Conservation (phyloP, 2,329 filamentous ascomycete species). For the Aspergillus eucalypticola region DNA sequence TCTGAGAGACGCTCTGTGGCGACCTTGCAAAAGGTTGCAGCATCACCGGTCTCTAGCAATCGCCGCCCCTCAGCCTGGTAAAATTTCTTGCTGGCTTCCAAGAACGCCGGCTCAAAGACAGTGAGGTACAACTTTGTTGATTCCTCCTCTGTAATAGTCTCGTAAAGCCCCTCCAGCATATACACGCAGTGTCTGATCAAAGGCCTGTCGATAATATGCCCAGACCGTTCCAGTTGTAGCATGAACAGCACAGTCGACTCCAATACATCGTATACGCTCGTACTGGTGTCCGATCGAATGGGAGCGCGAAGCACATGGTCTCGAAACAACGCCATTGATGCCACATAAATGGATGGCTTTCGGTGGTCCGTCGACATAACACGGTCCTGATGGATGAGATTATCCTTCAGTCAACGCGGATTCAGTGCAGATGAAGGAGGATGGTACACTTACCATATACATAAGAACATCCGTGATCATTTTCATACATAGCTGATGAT, state of each 20-base stretch:
- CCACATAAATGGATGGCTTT: slow-evolving; percentile 76
- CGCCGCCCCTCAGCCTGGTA: slow-evolving; percentile 74
- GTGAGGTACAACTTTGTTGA: slow-evolving; percentile 79
- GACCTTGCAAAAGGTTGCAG: slow-evolving; percentile 76
- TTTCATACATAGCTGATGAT: slow-evolving; percentile 89
- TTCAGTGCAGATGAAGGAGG: not conserved
- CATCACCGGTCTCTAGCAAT: slow-evolving; percentile 75
- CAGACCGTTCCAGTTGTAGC: slow-evolving; percentile 87
- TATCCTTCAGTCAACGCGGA: slow-evolving; percentile 3
- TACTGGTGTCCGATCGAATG: slow-evolving; percentile 44
- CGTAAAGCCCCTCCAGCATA: slow-evolving; percentile 88
- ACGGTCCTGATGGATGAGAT: slow-evolving; percentile 63
- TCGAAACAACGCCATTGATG: slow-evolving; percentile 83
- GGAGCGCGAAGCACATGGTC: slow-evolving; percentile 74
- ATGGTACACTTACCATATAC: slow-evolving; percentile 68
- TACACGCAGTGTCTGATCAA: slow-evolving; percentile 79
- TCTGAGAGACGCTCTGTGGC: slow-evolving; percentile 73
- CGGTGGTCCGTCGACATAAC: slow-evolving; percentile 74
- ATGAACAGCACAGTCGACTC: slow-evolving; percentile 84
- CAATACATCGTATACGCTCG: slow-evolving; percentile 70
- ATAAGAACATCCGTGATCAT: slow-evolving; percentile 97
- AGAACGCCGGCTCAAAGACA: slow-evolving; percentile 76
- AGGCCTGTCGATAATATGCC: slow-evolving; percentile 81
- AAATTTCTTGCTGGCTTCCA: slow-evolving; percentile 69
- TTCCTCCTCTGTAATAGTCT: slow-evolving; percentile 75